A percentile compares a stretch with the other conserved stretches of the same genome.
These are phyloP conservation scores for Cryptosporidium andersoni DNA, from an alignment of 169 alveolate species.

Conservation along the genomic window DNA sequence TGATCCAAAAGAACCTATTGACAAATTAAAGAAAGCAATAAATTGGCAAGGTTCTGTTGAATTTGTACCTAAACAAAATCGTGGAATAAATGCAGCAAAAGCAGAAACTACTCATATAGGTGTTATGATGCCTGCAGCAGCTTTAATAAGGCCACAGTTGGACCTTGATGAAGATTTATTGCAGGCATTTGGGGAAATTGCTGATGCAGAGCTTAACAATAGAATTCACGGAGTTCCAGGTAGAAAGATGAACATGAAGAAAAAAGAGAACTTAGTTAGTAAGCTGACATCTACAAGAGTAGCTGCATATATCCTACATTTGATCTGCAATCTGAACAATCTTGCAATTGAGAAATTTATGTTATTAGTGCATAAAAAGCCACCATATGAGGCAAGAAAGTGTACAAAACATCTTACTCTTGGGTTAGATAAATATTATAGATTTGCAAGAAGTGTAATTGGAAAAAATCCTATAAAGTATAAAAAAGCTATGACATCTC, in stretches of 20 bases:
- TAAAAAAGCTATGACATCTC: conserved; percentile 36
- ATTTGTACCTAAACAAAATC: conserved; percentile 52
- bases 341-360: conserved; percentile 50
- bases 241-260: conserved; percentile 32
- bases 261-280: conserved; percentile 27
- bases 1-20: conserved; percentile 53
- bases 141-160: conserved; percentile 59
- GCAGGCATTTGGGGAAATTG: conserved; percentile 70
- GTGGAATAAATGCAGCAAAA: conserved; percentile 44
- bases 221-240: conserved; percentile 62
- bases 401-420: conserved; percentile 57
- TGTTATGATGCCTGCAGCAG: conserved; percentile 70
- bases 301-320: conserved; percentile 65
- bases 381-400: conserved; percentile 72
- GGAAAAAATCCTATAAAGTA: conserved; percentile 55
- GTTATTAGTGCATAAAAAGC: conserved; percentile 34
- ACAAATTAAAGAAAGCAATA: conserved; percentile 50
- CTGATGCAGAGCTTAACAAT: conserved; percentile 47
- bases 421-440: conserved; percentile 62
- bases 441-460: conserved; percentile 66
- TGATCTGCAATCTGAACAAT: conserved; percentile 49
- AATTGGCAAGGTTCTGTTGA: conserved; percentile 70
- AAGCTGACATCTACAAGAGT: conserved; percentile 54
- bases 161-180: conserved; percentile 44
- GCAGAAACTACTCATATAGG: conserved; percentile 68